A percentile compares a stretch with the other conserved stretches of the same genome.
phyloP scores from a whole-genome alignment of 345 rosid genomes.

The Gossypium ekmanianum region DNA sequence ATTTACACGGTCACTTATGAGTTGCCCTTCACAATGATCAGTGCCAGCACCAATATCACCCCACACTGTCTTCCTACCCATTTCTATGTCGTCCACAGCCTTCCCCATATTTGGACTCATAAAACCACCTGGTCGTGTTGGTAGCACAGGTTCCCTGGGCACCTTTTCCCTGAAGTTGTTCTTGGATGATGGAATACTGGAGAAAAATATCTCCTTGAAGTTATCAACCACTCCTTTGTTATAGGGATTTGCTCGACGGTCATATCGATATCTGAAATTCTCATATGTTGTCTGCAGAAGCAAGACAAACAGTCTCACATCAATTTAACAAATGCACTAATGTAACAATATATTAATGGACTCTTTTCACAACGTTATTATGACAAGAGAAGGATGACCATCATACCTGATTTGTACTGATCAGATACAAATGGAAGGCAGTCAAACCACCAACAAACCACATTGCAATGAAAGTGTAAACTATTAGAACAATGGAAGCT shows the following conservation, averaged over 20 bases:
- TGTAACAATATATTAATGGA: neutral
- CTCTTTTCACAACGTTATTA: neutral
- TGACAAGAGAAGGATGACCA: neutral
- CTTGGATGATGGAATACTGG: slow-evolving; percentile 66
- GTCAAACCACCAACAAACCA: slow-evolving; percentile 99
- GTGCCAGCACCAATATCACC: slow-evolving; percentile 61
- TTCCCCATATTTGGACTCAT: slow-evolving; percentile 98
- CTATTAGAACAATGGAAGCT: slow-evolving; percentile 77
- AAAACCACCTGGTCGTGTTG: slow-evolving; percentile 66
- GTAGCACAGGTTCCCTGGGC: slow-evolving; percentile 62
- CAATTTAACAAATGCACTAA: neutral
- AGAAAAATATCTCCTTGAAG: slow-evolving; percentile 70
- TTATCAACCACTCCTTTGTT: slow-evolving; percentile 69
- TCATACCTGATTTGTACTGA: slow-evolving; percentile 88
- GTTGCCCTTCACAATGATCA: slow-evolving; percentile 63
- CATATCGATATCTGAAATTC: slow-evolving; percentile 88
- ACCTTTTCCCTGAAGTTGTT: slow-evolving; percentile 70
- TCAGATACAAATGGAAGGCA: slow-evolving; percentile 86
- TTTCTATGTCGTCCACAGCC: slow-evolving; percentile 82
- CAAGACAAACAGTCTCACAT: slow-evolving; percentile 16
- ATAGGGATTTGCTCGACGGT: slow-evolving; percentile 75
- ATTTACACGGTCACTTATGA: slow-evolving; percentile 49
- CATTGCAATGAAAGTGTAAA: slow-evolving; percentile 86
- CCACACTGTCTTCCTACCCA: slow-evolving; percentile 98
- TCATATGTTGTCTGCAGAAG: slow-evolving; percentile 87